Base-by-base conservation (phyloP, 805 yeast species). In the Cyberlindnera samutprakarnensis region DNA sequence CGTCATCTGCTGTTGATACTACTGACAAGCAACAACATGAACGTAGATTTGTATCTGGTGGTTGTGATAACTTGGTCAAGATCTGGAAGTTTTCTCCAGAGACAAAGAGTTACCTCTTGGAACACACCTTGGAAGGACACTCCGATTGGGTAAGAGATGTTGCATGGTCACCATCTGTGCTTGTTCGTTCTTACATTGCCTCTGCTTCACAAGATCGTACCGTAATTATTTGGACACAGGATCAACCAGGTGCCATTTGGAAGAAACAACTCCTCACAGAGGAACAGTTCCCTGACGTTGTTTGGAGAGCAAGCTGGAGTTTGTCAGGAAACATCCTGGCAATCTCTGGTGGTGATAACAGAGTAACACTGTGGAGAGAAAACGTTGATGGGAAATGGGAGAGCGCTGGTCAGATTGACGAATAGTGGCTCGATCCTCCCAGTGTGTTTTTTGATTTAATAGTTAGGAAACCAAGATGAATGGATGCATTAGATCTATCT, bases 81-180 rank as follows among this genome's bases (percentile, higher is more conserved):
- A 75, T 92, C 49, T 92, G 98, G 98, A 72, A 68, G 48, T 77
- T 62, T 47, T 80, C 79, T 40, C 42, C 61, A 13, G 60, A 72
- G 9, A 59, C 69, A 6, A 71, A 68, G 44, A 70, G 70, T 18
- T 86, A 83, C 54, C 68, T 68, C 17, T 70, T 78, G 48, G 96
- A 90, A 57, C 78, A 78, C 26, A 71, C 75, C 18, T 70, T 92
- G 33, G 78, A 77, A 42, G 98, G 96, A 25, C 98, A 92, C 59
- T 68, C 84, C 13, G 98, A 92, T 59, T 92, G 99, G 99, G 96
- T 92, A 21, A 78, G 98, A 59, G 99, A 92, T 56, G 96, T 90
- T 39, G 86, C 94, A 4, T 92, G 98, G 98, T 86, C 96, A 14
- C 96, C 97, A 29, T 78, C 95, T 2, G 76, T 85, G 29, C 70